Base-by-base conservation (phyloP, 2,329 filamentous ascomycete species). In the Calonectria naviculata region DNA sequence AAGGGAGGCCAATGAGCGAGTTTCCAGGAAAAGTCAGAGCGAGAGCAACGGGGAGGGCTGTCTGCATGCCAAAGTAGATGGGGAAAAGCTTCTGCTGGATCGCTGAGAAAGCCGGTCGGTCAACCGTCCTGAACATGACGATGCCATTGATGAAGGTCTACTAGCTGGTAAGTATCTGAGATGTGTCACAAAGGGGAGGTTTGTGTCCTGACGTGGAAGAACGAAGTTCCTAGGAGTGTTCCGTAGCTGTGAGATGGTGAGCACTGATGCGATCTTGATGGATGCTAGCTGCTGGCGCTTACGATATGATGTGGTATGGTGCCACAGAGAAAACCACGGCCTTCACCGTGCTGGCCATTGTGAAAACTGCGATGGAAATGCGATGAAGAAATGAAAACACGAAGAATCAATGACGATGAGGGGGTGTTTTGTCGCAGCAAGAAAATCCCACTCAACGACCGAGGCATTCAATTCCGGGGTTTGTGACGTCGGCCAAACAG, bases 31-130 rank as follows among this genome's bases (percentile, higher is more conserved):
- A 96, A 5, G 96, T 98, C 67, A 97, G 81, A 24, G 93, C 92
- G 21, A 98, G 86, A 26, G 94, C 80, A 19, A 93, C 82, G 0
- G 97, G 94, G 1, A 96, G 86, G 7, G 89, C 87, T 5, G 94
- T 92, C 85, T 98, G 96, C 68, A 98, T 86, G 54, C 90, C 87
- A 82, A 98, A 98, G 87, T 97, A 99, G 78, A 94, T 88, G 38
- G 95, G 95, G 85, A 98, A 98, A 65, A 95, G 90, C 73, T 90
- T 90, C 75, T 91, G 89, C 84, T 98, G 96, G 36, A 98, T 89
- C 21, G 91, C 88, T 29, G 93, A 91, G 86, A 99, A 98, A 80
- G 94, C 91, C 0, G 94, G 90, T 29, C 94, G 91, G 29, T 94
- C 91, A 42, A 98, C 91, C 13, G 90, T 89, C 80, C 89, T 92